phyloP scores from a whole-genome alignment of 139 green algal genomes.

The Gonium pectorale region DNA sequence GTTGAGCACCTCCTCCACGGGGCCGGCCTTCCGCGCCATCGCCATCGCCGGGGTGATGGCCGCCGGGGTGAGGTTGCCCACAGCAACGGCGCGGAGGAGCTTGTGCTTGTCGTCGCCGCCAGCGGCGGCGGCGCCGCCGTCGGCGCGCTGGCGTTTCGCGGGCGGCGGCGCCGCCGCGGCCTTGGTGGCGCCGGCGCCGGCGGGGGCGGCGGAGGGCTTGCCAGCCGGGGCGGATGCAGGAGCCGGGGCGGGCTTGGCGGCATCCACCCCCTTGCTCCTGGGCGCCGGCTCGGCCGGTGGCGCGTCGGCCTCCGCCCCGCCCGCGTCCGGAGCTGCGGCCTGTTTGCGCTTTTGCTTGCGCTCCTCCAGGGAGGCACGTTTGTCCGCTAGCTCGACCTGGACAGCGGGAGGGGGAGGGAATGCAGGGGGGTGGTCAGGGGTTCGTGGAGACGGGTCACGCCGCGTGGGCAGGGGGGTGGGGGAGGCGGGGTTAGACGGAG shows the following conservation, averaged over 20 bases:
- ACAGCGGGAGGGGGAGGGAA: too few species aligned
- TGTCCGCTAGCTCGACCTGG: constrained; percentile 82
- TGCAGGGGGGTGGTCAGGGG: too few species aligned
- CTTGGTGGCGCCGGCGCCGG: too few species aligned
- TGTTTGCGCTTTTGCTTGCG: constrained; percentile 65
- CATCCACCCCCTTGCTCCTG: too few species aligned
- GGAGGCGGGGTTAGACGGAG: too few species aligned
- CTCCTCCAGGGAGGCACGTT: constrained; percentile 75
- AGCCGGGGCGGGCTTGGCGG: neutral
- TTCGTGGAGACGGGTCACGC: too few species aligned
- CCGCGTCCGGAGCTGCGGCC: neutral
- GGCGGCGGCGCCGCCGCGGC: neutral
- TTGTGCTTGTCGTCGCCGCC: constrained; percentile 70
- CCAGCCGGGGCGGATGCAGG: neutral
- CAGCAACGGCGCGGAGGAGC: constrained; percentile 79
- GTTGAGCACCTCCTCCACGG: constrained; percentile 73
- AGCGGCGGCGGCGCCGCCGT: neutral
- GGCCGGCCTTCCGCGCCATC: constrained; percentile 59
- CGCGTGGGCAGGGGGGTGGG: too few species aligned
- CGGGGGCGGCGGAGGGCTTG: neutral
- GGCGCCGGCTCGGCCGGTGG: neutral
- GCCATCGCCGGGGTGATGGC: constrained; percentile 47
- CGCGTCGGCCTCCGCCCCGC: neutral
- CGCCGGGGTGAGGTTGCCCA: constrained; percentile 72
- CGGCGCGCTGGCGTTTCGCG: neutral